Conservation (phyloP, 2,329 filamentous ascomycete species). For the Claviceps fusiformis region DNA sequence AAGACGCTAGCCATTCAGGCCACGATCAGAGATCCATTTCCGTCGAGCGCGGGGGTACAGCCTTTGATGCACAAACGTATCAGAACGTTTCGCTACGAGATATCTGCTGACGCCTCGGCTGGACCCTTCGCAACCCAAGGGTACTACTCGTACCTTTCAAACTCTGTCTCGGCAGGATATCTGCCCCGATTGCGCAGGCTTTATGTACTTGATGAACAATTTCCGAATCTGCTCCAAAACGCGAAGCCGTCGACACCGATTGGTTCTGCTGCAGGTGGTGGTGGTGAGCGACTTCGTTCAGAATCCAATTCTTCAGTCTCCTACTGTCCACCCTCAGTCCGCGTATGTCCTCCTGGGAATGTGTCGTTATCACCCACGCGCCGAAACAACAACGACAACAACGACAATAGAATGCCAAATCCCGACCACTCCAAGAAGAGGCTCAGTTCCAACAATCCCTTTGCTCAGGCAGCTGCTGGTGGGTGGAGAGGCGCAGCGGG, state of each 20-base stretch:
- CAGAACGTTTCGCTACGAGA: slow-evolving; percentile 66
- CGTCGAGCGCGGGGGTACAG: slow-evolving; percentile 33
- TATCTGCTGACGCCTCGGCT: slow-evolving; percentile 45
- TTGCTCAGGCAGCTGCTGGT: slow-evolving; percentile 24
- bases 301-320: slow-evolving; percentile 17
- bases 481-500: background rate
- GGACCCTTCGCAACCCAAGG: slow-evolving; percentile 45
- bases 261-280: slow-evolving; percentile 11
- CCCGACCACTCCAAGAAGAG: slow-evolving; percentile 17
- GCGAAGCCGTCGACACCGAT: slow-evolving; percentile 50
- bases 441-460: slow-evolving; percentile 49
- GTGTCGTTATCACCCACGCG: slow-evolving; percentile 14
- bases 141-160: slow-evolving; percentile 77
- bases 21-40: slow-evolving; percentile 36
- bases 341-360: slow-evolving; percentile 10
- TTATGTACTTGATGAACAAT: slow-evolving; percentile 74
- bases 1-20: slow-evolving; percentile 41
- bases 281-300: slow-evolving; percentile 17
- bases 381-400: slow-evolving; percentile 3
- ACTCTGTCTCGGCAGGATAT: slow-evolving; percentile 63
- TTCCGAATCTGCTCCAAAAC: slow-evolving; percentile 63
- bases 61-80: slow-evolving; percentile 57
- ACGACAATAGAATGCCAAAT: slow-evolving; percentile 3
- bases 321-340: slow-evolving; percentile 6
- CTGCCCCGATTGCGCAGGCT: slow-evolving; percentile 63